Conservation (phyloP, 2,329 filamentous ascomycete species). For the Botrytis hyacinthi region DNA sequence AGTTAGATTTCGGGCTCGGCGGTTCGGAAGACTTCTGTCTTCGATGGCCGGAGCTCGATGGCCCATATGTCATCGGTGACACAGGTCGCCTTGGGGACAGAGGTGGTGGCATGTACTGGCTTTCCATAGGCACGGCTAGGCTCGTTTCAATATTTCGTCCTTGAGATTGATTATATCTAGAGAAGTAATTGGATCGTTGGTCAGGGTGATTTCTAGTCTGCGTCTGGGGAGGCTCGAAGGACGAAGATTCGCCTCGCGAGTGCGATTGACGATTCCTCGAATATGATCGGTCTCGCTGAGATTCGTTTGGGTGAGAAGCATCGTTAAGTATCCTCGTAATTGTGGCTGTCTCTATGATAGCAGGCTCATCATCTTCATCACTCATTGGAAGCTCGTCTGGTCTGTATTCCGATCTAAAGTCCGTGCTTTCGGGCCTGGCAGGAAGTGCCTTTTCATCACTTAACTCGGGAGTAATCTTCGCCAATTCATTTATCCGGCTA, state of each 20-base stretch:
- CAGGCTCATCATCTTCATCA: constrained; percentile 45
- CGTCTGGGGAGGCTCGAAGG: constrained; percentile 34
- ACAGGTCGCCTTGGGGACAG: constrained; percentile 62
- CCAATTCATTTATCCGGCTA: constrained; percentile 82
- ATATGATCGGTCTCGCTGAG: constrained; percentile 30
- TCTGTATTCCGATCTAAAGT: constrained; percentile 43
- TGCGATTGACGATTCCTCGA: constrained; percentile 34
- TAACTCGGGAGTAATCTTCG: constrained; percentile 61
- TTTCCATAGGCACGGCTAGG: constrained; percentile 53
- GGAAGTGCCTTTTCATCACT: constrained; percentile 74
- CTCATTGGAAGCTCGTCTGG: constrained; percentile 39
- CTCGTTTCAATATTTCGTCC: constrained; percentile 22
- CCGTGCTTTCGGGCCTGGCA: constrained; percentile 62
- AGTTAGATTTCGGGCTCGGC: not conserved
- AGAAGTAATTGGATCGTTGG: constrained; percentile 19
- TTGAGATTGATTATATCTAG: constrained; percentile 10
- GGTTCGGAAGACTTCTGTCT: constrained; percentile 24
- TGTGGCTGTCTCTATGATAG: constrained; percentile 52
- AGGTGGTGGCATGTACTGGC: constrained; percentile 66
- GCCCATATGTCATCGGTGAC: constrained; percentile 44
- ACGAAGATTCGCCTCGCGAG: constrained; percentile 38
- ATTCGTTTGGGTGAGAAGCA: constrained; percentile 30
- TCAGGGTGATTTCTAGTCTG: constrained; percentile 37
- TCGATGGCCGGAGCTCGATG: constrained; percentile 39
- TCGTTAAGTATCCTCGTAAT: constrained; percentile 51